Percentiles rank a stretch among this genome's conserved stretches.
Conservation (phyloP, 2,329 filamentous ascomycete genomes). For the Xenoacremonium recifei region DNA sequence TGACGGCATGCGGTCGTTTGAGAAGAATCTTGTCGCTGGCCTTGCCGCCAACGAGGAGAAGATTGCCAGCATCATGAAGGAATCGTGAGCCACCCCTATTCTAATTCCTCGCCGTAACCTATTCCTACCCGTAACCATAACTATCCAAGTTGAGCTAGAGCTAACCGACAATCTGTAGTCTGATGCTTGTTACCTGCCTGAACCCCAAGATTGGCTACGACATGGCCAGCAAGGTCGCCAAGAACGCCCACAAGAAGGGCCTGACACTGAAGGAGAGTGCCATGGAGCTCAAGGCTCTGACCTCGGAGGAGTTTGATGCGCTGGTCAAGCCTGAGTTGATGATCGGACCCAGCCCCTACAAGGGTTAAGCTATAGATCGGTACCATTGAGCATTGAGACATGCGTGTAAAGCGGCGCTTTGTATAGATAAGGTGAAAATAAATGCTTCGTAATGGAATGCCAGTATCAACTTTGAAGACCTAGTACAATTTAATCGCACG, state of each 20-base stretch:
- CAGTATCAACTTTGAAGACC: too few species aligned
- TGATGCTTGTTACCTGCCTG: constrained; percentile 97
- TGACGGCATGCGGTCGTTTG: constrained; percentile 93
- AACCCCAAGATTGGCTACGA: constrained; percentile 98
- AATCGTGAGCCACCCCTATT: constrained; percentile 64
- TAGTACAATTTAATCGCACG: too few species aligned
- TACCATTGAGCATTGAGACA: too few species aligned
- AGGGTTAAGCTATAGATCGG: constrained; percentile 38
- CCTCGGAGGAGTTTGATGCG: constrained; percentile 83
- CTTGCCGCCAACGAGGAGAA: constrained; percentile 92
- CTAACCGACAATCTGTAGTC: constrained; percentile 56
- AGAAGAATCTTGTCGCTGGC: constrained; percentile 86
- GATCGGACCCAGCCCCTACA: constrained; percentile 74
- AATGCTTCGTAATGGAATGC: too few species aligned
- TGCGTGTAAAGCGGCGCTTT: too few species aligned
- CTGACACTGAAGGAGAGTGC: constrained; percentile 90
- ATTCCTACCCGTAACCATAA: background rate
- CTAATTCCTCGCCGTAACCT: background rate
- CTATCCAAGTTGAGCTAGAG: constrained; percentile 16
- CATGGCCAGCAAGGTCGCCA: constrained; percentile 94
- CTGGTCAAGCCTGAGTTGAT: constrained; percentile 93
- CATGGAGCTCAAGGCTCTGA: constrained; percentile 87
- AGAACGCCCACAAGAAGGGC: constrained; percentile 99
- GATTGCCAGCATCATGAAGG: constrained; percentile 86
- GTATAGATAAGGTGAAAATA: too few species aligned